Conservation (phyloP, 75 land plant genomes). For the Pseudotsuga menziesii region DNA sequence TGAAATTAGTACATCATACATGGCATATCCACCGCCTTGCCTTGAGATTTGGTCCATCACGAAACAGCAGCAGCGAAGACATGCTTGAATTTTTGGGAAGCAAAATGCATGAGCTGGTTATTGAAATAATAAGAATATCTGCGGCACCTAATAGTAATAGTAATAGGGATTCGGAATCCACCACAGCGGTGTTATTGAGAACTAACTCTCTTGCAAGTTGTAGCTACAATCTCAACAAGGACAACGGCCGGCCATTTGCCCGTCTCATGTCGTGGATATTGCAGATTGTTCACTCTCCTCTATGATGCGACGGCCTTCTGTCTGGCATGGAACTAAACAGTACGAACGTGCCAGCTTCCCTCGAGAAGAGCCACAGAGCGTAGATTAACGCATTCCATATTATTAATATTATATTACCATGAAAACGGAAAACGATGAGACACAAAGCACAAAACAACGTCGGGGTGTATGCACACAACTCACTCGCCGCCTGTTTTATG, state of each 20-base stretch:
- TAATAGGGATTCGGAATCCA: no score
- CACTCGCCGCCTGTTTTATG: background rate
- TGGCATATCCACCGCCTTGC: background rate
- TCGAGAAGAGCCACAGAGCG: background rate
- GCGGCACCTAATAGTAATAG: no score
- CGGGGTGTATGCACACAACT: background rate
- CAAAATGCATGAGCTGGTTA: background rate
- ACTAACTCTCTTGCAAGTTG: no score
- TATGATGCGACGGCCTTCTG: background rate
- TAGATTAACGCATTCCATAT: background rate
- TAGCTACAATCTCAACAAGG: no score
- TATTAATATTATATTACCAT: background rate
- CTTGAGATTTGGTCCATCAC: background rate
- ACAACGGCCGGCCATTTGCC: no score
- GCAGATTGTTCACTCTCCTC: background rate
- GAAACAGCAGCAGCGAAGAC: background rate
- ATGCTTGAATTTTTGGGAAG: constrained; percentile 3
- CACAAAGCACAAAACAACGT: background rate
- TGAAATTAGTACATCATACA: background rate
- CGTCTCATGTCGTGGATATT: no score
- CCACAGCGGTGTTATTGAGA: no score
- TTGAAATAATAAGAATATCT: no score
- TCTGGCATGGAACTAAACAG: constrained; percentile 7
- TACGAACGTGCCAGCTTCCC: background rate
- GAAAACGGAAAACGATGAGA: constrained; percentile 1